Evolutionary conservation across 2,329 filamentous ascomycete genomes (phyloP), one percentile per base, ranked within the genome.

Genomic region (Claviceps maximensis): DNA sequence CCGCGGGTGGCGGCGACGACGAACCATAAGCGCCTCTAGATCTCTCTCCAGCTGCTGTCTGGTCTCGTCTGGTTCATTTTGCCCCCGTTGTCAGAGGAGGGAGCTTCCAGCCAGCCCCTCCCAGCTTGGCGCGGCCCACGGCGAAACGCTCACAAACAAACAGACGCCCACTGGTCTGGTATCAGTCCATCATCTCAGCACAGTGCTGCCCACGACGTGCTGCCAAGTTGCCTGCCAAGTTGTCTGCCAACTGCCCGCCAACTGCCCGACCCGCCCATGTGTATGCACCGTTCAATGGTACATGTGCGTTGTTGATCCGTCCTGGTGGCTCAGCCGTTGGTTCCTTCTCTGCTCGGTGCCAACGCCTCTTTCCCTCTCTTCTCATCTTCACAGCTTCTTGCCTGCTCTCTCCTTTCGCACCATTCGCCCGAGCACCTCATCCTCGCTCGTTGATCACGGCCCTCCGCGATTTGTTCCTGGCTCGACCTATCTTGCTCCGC

Each of bases 291-390:
- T 29, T 29, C 4, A 4, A 8, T 33, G 7, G 31, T 33, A n/a
- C n/a, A n/a, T n/a, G n/a, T n/a, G n/a, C 25, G 48, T 36, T 46
- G 38, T 51, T 27, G 48, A 42, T 40, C 40, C 40, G 49, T 44
- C 19, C 25, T 50, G 42, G 29, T 46, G 42, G 53, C 47, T 47
- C 51, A 13, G 19, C 41, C 41, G 41, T 51, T 54, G 38, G 49
- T 27, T 23, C 25, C 19, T n/a, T 54, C 13, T n/a, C 9, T 46
- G 25, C 23, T 29, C 44, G 4, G 19, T 44, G 27, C 47, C 36
- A 19, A 50, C 47, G 46, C 50, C 40, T 49, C n/a, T 47, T 47
- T 19, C 36, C 45, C 44, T 44, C 41, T 13, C 38, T n/a, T 40
- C 19, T 40, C 36, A 25, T 29, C 47, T 50, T 47, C 15, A 31